Conservation (phyloP, 306 rosid genomes). For the apple (Malus domestica) region ASM211411v1 NC_041805.1:3324001-3324500, state of each 20-base stretch:
- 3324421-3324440: conserved; percentile 58
- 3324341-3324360: conserved; percentile 51
- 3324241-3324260: conserved; percentile 68
- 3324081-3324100: conserved; percentile 94
- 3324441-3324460: conserved; percentile 65
- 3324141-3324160: conserved; percentile 83
- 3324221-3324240: conserved; percentile 49
- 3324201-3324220: conserved; percentile 54
- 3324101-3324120: conserved; percentile 55
- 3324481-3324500: conserved; percentile 65
- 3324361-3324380: conserved; percentile 48
- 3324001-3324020: conserved; percentile 68
- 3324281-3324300: conserved; percentile 37
- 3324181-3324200: conserved; percentile 83
- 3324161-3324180: conserved; percentile 69
- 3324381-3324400: conserved; percentile 48
- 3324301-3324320: conserved; percentile 30
- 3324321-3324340: conserved; percentile 53
- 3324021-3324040: conserved; percentile 71
- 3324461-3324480: conserved; percentile 55
- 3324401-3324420: conserved; percentile 85
- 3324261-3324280: conserved; percentile 82
- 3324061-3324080: conserved; percentile 64
- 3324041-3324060: conserved; percentile 37
- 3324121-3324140: conserved; percentile 53